Base-by-base conservation (phyloP, 768 basidiomycete species). In the Paxillus ammoniavirescens region DNA sequence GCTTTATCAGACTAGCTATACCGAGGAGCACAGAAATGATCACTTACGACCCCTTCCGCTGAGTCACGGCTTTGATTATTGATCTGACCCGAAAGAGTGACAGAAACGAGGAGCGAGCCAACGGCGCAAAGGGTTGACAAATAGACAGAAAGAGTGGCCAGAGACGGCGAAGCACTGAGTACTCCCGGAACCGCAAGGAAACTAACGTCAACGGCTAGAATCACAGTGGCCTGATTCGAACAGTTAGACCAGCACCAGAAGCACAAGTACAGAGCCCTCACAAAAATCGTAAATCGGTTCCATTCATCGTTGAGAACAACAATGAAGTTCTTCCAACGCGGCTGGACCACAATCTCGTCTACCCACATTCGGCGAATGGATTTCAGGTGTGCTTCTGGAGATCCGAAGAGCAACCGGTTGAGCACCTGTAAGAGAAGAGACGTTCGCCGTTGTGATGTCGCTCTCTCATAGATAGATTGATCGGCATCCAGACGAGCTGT, bases 121-220 rank as follows among this genome's bases (percentile, higher is more conserved):
- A 77, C 51, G 47, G 63, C 70, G n/a, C 67, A 60, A 8, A 75
- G 46, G 7, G 68, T 68, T 1, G 78, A 77, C 8, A 72, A 50
- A 43, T 75, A 77, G 47, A 68, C 68, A 17, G 69, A 58, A 57
- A 68, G 8, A 36, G 46, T 10, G 31, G 17, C 26, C 14, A 10
- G 30, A 4, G 31, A 30, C 6, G 30, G 36, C n/a, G 49, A 23
- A 37, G 33, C 49, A 47, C 60, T n/a, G n/a, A 26, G 69, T 28
- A 77, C 72, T 26, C 70, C 67, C 15, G 75, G 75, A 21, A 83
- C 80, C 5, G 79, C 75, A 9, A 83, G 63, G 58, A 82, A 81
- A 0, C 76, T 76, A 1, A 84, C 75, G 49, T 82, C 81, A 2
- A 77, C 78, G 17, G 75, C 76, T 4, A 83, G 63, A 35, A 83